Conservation (phyloP, 345 rosid species). For the Noccaea caerulescens region DNA sequence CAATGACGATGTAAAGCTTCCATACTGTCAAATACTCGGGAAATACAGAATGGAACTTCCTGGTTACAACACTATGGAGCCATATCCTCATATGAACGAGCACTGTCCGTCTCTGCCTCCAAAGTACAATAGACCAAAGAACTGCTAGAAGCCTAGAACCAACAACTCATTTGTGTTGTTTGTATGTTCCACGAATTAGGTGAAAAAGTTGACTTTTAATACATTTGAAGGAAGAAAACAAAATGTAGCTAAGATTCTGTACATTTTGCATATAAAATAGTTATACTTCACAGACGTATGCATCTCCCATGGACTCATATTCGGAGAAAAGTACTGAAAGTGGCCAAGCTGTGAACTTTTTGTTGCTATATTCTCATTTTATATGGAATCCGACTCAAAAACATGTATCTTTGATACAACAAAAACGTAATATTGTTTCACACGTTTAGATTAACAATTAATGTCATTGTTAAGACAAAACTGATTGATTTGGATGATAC, state of each 20-base stretch:
- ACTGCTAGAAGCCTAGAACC: constrained; percentile 65
- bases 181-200: constrained; percentile 26
- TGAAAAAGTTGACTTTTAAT: background rate
- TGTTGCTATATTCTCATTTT: background rate
- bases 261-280: constrained; percentile 7
- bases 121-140: constrained; percentile 63
- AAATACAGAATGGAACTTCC: constrained; percentile 96
- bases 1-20: constrained; percentile 74
- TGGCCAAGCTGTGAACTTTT: background rate
- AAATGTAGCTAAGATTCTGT: background rate
- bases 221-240: constrained; percentile 1
- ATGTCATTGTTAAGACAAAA: constrained; percentile 30
- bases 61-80: constrained; percentile 79
- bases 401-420: constrained; percentile 10
- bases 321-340: background rate
- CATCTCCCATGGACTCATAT: constrained; percentile 3
- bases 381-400: background rate
- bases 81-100: constrained; percentile 90
- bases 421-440: constrained; percentile 7
- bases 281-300: background rate
- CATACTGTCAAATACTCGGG: constrained; percentile 88
- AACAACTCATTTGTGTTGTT: background rate
- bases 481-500: constrained; percentile 21
- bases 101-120: constrained; percentile 92
- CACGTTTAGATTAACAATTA: constrained; percentile 15